These are phyloP conservation scores for Lachnellula arida DNA, from an alignment of 2,329 filamentous ascomycete species.

Conservation along the genomic window DNA sequence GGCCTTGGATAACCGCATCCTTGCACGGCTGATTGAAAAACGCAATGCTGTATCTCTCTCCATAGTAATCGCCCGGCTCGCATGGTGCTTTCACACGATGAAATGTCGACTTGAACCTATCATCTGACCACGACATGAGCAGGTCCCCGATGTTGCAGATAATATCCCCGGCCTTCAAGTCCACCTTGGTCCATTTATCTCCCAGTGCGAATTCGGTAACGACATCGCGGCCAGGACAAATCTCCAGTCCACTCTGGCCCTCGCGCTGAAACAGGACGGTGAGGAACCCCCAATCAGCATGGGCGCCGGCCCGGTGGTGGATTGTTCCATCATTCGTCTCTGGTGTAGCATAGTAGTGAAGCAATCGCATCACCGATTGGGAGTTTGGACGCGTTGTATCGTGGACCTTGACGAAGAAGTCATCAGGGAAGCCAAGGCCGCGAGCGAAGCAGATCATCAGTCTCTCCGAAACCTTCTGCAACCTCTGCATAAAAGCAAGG, in stretches of 20 bases:
- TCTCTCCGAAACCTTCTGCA: conserved; percentile 42
- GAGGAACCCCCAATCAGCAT: conserved; percentile 57
- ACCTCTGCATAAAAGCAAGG: conserved; percentile 21
- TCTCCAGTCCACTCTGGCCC: conserved; percentile 56
- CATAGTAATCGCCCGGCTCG: conserved; percentile 49
- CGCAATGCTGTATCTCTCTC: conserved; percentile 57
- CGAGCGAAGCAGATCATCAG: conserved; percentile 50
- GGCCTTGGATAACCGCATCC: conserved; percentile 53
- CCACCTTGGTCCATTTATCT: conserved; percentile 56
- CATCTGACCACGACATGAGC: conserved; percentile 61
- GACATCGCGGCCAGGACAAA: conserved; percentile 56
- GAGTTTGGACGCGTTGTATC: conserved; percentile 41
- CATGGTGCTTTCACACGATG: conserved; percentile 57
- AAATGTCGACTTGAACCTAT: conserved; percentile 60
- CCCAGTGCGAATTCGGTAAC: conserved; percentile 53
- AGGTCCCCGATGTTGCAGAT: conserved; percentile 62
- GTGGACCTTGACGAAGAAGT: conserved; percentile 48
- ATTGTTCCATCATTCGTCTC: conserved; percentile 33
- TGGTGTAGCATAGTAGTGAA: conserved; percentile 50
- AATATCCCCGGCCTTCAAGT: conserved; percentile 46
- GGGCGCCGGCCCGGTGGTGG: conserved; percentile 54
- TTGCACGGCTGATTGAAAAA: conserved; percentile 59
- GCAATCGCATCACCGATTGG: conserved; percentile 46
- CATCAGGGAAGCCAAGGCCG: conserved; percentile 46
- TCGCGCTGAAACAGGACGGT: conserved; percentile 57